Conservation (phyloP, 1,139 yeast species). For the Nematodospora anomalae region DNA sequence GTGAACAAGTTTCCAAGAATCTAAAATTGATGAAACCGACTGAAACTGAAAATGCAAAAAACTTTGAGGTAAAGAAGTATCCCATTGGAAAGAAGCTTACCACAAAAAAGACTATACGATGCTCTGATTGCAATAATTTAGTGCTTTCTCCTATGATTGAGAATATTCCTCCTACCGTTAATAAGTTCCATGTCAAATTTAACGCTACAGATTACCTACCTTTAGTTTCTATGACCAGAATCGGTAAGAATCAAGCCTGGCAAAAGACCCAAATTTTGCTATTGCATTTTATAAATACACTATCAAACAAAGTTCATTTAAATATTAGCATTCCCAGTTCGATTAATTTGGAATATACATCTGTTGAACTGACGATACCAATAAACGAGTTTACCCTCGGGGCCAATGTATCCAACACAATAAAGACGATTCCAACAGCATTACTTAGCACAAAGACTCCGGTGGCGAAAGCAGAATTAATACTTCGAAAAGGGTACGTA, state of each 20-base stretch:
- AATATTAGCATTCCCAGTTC: constrained; percentile 15
- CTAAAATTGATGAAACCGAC: constrained; percentile 9
- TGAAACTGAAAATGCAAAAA: not conserved
- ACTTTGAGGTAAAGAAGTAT: constrained; percentile 4
- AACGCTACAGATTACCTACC: constrained; percentile 40
- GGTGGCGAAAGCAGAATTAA: constrained; percentile 32
- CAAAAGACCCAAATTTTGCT: constrained; percentile 21
- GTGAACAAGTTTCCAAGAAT: constrained; percentile 10
- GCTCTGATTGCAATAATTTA: constrained; percentile 30
- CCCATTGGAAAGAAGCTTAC: constrained; percentile 31
- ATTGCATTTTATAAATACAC: constrained; percentile 34
- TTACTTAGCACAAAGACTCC: constrained; percentile 31
- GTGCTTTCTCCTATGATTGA: constrained; percentile 29
- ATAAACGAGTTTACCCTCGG: constrained; percentile 20
- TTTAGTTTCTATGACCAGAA: constrained; percentile 7
- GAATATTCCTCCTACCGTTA: constrained; percentile 23
- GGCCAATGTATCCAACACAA: constrained; percentile 1
- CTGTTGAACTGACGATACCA: constrained; percentile 26
- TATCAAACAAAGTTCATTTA: constrained; percentile 9
- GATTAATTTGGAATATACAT: constrained; percentile 8
- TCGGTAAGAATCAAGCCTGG: constrained; percentile 5
- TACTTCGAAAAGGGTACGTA: constrained; percentile 22
- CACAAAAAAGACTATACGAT: constrained; percentile 25
- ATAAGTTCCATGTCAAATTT: constrained; percentile 31
- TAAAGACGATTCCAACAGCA: constrained; percentile 32